phyloP scores from a whole-genome alignment of 805 yeast species.

The Soucietia sequanensis region DNA sequence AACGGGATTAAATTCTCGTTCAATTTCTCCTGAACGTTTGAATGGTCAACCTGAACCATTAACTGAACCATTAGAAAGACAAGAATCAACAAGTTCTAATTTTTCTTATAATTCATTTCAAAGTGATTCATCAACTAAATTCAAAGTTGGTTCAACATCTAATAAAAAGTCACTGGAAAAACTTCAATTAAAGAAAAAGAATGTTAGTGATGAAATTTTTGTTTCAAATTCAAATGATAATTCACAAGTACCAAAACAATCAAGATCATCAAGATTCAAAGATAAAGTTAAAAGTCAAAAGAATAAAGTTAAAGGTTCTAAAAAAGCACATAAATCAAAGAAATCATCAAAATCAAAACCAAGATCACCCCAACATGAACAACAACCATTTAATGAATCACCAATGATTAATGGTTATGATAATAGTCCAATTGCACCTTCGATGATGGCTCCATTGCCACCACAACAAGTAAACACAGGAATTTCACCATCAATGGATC shows the following conservation, averaged over 20 bases:
- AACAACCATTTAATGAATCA: no score
- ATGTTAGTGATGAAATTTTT: not conserved
- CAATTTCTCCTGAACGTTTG: not conserved
- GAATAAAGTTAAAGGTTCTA: constrained; percentile 1
- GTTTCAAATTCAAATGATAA: not conserved
- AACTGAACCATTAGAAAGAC: not conserved
- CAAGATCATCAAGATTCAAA: constrained; percentile 5
- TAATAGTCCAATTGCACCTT: not conserved
- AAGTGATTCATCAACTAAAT: constrained; percentile 28
- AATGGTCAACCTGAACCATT: not conserved
- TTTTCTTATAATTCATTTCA: constrained; percentile 30
- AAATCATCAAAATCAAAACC: not conserved
- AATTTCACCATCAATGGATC: constrained; percentile 3
- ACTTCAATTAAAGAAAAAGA: no score
- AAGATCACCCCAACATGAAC: constrained; percentile 8
- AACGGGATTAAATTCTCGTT: not conserved
- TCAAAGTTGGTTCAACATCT: constrained; percentile 16
- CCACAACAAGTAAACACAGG: constrained; percentile 5
- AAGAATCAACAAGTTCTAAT: constrained; percentile 10
- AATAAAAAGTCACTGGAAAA: no score
- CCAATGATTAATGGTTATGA: not conserved
- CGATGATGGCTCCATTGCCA: not conserved
- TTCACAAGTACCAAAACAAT: not conserved
- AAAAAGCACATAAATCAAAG: constrained; percentile 1
- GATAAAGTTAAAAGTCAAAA: constrained; percentile 2